Percentiles rank a stretch among this genome's conserved stretches.
These are phyloP conservation scores for Austroboletus niveus DNA, from an alignment of 1,284 basidiomycete genomes.

Conservation along the genomic window DNA sequence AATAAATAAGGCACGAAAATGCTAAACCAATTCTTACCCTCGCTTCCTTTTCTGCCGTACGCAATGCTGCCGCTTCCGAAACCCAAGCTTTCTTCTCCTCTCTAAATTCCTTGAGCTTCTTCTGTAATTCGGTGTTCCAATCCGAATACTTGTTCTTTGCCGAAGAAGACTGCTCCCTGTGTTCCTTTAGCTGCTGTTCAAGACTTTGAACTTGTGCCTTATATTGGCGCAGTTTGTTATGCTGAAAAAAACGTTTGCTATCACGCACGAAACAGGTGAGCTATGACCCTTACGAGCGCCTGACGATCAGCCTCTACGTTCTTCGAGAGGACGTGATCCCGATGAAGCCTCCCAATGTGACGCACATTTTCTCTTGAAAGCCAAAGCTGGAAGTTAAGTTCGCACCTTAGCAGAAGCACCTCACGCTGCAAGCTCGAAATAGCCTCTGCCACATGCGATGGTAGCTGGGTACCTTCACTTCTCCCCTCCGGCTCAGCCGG, in stretches of 20 bases:
- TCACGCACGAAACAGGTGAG: not conserved
- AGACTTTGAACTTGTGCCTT: constrained; percentile 59
- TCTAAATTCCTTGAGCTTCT: constrained; percentile 61
- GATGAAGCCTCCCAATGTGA: constrained; percentile 75
- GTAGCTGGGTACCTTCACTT: constrained; percentile 30
- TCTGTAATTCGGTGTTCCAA: constrained; percentile 69
- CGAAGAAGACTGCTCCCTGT: constrained; percentile 60
- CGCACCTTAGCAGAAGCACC: constrained; percentile 67
- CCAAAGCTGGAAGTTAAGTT: constrained; percentile 82
- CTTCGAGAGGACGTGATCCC: constrained; percentile 67
- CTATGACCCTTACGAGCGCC: constrained; percentile 55
- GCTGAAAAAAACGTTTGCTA: constrained; percentile 42
- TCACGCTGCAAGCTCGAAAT: constrained; percentile 72
- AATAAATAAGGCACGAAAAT: not conserved
- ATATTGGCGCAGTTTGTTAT: constrained; percentile 74
- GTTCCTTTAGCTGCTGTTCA: constrained; percentile 60
- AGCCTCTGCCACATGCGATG: constrained; percentile 53
- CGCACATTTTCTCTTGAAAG: constrained; percentile 72
- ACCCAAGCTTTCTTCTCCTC: constrained; percentile 70
- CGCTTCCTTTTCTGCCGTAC: constrained; percentile 62
- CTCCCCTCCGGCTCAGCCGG: constrained; percentile 10
- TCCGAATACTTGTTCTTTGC: constrained; percentile 68
- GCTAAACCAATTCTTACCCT: constrained; percentile 40
- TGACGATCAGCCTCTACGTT: constrained; percentile 78
- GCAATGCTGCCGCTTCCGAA: constrained; percentile 56